Base-by-base conservation (phyloP, 805 yeast species). In the Yarrowia bubula region DNA sequence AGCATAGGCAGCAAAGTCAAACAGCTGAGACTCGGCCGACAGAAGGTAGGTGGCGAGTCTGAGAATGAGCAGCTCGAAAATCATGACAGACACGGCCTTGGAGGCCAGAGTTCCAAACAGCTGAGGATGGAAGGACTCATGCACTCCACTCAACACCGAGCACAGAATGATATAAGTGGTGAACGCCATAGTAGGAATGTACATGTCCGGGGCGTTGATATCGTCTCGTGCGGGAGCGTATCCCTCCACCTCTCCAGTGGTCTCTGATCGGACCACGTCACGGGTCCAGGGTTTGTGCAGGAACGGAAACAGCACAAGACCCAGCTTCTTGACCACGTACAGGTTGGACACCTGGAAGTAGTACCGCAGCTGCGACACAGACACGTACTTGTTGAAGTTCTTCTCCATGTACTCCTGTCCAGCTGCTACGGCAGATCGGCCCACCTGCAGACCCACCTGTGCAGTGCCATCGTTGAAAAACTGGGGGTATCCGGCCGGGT, bases 141-240 rank as follows among this genome's bases (percentile, higher is more conserved):
- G 84, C 63, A 93, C 77, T 10, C 99, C 99, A 66, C 90, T 89
- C 68, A 89, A 82, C 22, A 89, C 82, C 1, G 97, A 93, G 83
- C 93, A 86, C 41, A 90, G 81, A 67, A 95, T 78, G 60, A 93
- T 87, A 72, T 92, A 92, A 0, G 98, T 91, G 58, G 91, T 84
- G 71, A 89, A 84, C 1, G 97, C 90, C 98, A 96, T 95, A 67
- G 90, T 77, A 17, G 99, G 99, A 64, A 95, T 90, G 76, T 95
- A 95, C 79, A 95, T 82, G 75, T 95, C 99, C 2, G 99, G 99
- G 0, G 98, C 96, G 72, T 96, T 95, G 66, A 88, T 81, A 74
- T 95, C 99, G 67, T 89, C 90, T 51, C 83, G 77, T 14, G 99
- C 97, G 10, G 90, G 85, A 1, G 90, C 87, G 75, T 81, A 90